These are phyloP conservation scores for Pichia sp. DNA, from an alignment of 1,139 yeast species.

Conservation along the genomic window DNA sequence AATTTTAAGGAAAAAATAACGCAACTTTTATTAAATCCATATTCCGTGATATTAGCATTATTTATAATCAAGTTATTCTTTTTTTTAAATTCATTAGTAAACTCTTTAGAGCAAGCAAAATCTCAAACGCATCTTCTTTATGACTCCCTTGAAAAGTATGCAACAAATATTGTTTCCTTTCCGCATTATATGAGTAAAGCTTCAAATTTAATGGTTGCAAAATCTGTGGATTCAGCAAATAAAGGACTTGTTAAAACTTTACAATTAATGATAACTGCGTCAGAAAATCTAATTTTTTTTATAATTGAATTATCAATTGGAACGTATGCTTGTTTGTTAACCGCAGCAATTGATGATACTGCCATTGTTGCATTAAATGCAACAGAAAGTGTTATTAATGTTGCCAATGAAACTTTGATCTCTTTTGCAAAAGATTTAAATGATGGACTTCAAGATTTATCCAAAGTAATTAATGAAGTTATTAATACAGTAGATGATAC, in stretches of 20 bases:
- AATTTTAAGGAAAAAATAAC: slow-evolving; percentile 43
- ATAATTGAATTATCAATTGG: slow-evolving; percentile 70
- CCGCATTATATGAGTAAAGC: slow-evolving; percentile 53
- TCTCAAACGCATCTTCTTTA: slow-evolving; percentile 38
- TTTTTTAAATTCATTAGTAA: slow-evolving; percentile 39
- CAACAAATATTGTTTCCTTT: slow-evolving; percentile 37
- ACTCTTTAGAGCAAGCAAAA: slow-evolving; percentile 35
- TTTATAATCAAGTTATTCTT: slow-evolving; percentile 45
- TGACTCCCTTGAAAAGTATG: slow-evolving; percentile 39
- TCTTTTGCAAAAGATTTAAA: slow-evolving; percentile 54
- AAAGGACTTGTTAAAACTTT: slow-evolving; percentile 37
- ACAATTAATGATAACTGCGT: slow-evolving; percentile 43
- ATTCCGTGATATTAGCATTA: slow-evolving; percentile 41
- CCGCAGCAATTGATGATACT: slow-evolving; percentile 67
- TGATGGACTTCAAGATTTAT: slow-evolving; percentile 50
- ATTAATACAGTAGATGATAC: slow-evolving; percentile 32
- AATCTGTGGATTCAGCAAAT: slow-evolving; percentile 42
- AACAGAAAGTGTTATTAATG: slow-evolving; percentile 51
- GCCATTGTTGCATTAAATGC: slow-evolving; percentile 70
- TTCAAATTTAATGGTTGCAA: slow-evolving; percentile 46
- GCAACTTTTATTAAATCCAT: slow-evolving; percentile 56
- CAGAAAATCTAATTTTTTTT: slow-evolving; percentile 58
- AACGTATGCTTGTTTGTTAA: slow-evolving; percentile 75
- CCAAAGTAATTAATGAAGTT: slow-evolving; percentile 47
- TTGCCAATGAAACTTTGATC: slow-evolving; percentile 56